A percentile compares a stretch with the other conserved stretches of the same genome.
Evolutionary conservation across 2,329 filamentous ascomycete species (phyloP).

Genomic region (Xenoacremonium recifei): DNA sequence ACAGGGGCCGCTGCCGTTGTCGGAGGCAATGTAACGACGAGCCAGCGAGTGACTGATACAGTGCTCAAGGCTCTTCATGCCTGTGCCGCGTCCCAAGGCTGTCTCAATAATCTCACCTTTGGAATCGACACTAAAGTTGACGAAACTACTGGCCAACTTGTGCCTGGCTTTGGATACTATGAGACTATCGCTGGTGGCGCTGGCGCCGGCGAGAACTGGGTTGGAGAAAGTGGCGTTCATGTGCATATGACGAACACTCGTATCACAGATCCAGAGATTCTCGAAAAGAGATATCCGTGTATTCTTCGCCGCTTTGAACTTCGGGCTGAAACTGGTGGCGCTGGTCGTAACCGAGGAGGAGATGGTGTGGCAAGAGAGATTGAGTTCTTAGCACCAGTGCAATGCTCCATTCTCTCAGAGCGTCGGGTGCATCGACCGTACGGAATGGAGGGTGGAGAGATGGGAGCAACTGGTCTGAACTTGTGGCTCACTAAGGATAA

Average conservation of each 20-base stretch:
- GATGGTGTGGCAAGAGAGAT: slow-evolving; percentile 77
- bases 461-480: slow-evolving; percentile 66
- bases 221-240: slow-evolving; percentile 26
- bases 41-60: slow-evolving; percentile 52
- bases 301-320: slow-evolving; percentile 28
- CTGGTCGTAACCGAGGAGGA: slow-evolving; percentile 65
- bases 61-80: slow-evolving; percentile 73
- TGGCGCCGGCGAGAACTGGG: slow-evolving; percentile 26
- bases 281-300: slow-evolving; percentile 30
- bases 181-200: slow-evolving; percentile 30
- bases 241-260: slow-evolving; percentile 35
- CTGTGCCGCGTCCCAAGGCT: slow-evolving; percentile 71
- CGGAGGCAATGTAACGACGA: slow-evolving; percentile 28
- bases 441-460: slow-evolving; percentile 67
- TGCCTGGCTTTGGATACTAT: slow-evolving; percentile 27
- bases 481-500: slow-evolving; percentile 27
- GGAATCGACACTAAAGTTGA: background rate
- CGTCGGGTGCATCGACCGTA: slow-evolving; percentile 73
- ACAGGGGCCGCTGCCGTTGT: slow-evolving; percentile 27
- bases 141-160: background rate
- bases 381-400: slow-evolving; percentile 73
- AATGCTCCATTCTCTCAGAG: slow-evolving; percentile 76
- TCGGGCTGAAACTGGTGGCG: slow-evolving; percentile 45
- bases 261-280: slow-evolving; percentile 31
- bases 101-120: background rate